A percentile compares a stretch with the other conserved stretches of the same genome.
Conservation (phyloP, 352 stramenopile genomes). For the Phytopythium sindhum region DNA sequence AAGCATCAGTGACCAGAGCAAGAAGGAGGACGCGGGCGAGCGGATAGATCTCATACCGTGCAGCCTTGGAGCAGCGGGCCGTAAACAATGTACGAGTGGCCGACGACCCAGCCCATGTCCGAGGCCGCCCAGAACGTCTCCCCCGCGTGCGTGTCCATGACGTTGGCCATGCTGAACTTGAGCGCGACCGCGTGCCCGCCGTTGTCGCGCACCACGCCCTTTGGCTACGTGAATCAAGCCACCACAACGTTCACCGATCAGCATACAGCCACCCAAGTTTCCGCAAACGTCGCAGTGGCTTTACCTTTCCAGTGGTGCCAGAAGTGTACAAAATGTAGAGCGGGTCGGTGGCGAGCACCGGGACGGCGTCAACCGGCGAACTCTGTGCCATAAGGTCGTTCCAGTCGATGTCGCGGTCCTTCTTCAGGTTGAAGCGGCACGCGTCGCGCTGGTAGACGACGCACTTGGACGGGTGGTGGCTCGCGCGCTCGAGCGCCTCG, state of each 20-base stretch:
- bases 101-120: conserved; percentile 90
- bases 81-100: conserved; percentile 89
- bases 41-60: conserved; percentile 29
- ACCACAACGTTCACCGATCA: neutral
- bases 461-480: conserved; percentile 35
- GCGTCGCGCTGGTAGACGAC: conserved; percentile 67
- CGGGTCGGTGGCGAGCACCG: conserved; percentile 54
- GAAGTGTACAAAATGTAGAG: conserved; percentile 85
- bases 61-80: conserved; percentile 84
- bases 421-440: conserved; percentile 40
- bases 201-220: conserved; percentile 76
- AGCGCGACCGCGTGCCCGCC: conserved; percentile 79
- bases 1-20: neutral
- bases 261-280: neutral
- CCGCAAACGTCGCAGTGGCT: neutral
- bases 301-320: conserved; percentile 54
- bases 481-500: conserved; percentile 57
- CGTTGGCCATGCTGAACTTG: conserved; percentile 82
- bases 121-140: conserved; percentile 85
- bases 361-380: conserved; percentile 33
- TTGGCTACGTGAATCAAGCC: conserved; percentile 28
- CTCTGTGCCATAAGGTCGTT: conserved; percentile 43
- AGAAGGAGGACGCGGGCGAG: neutral
- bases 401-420: conserved; percentile 49
- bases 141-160: conserved; percentile 66